Base-by-base conservation (phyloP, 2,329 filamentous ascomycete genomes). In the Fusarium metavorans region DNA sequence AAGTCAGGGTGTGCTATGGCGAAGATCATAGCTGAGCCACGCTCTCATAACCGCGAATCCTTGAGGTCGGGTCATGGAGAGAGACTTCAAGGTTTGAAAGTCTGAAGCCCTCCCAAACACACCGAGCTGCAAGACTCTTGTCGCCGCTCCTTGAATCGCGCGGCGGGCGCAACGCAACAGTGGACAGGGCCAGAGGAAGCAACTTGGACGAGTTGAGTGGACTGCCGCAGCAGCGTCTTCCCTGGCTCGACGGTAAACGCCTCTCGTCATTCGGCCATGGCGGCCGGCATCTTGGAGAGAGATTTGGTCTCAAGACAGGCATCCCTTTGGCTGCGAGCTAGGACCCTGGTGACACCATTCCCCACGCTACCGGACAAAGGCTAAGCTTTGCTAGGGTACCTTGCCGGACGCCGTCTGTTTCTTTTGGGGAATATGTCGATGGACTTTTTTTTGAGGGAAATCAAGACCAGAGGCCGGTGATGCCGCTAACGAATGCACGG, bases 401-500 rank as follows among this genome's bases (percentile, higher is more conserved):
- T 66, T 77, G 66, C 64, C 68, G 66, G 65, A 64, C 67, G 68
- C 73, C 62, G 67, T 67, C 66, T 39, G 23, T 71, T 74, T 58
- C 60, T 72, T 75, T 77, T 68, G 66, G 58, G 73, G 66, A 70
- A 59, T 66, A 57, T 20, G 50, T 54, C 11, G 45, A 59, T 64
- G 63, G 27, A 48, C 20, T 64, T 63, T 61, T 30, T 32, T 72
- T 62, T 72, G 70, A 72, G 63, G 66, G 74, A 76, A 70, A 74
- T 70, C 75, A 76, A 54, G 54, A 56, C 56, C 57, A 45, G 59
- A 63, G 68, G 39, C 58, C 60, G 30, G 35, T 63, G 54, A 70
- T 58, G 50, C 59, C 73, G 66, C 75, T 77, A 77, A 67, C 27
- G 48, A 34, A 76, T 78, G 76, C 76, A 77, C 72, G 70, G 72